Conservation (phyloP, 1,139 yeast genomes). For the Hyphopichia burtonii region DNA sequence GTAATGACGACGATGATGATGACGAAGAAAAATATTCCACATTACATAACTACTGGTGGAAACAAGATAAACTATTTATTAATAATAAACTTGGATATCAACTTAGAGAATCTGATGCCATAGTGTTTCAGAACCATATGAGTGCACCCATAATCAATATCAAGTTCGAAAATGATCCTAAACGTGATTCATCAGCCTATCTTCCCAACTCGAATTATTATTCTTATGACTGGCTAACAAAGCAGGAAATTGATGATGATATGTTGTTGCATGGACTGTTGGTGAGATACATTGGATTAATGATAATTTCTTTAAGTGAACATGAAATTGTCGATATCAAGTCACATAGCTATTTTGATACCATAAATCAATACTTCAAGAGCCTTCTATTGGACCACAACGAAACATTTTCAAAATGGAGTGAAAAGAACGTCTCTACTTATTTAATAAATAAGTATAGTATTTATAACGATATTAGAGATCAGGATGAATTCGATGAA, state of each 20-base stretch:
- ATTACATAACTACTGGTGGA: constrained; percentile 36
- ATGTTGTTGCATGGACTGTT: constrained; percentile 37
- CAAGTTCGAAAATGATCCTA: constrained; percentile 32
- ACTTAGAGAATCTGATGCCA: constrained; percentile 26
- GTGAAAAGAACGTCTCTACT: constrained; percentile 17
- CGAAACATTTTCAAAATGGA: constrained; percentile 20
- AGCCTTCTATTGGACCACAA: constrained; percentile 14
- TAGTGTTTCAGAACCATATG: constrained; percentile 34
- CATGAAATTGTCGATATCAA: constrained; percentile 41
- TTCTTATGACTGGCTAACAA: constrained; percentile 33
- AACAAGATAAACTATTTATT: constrained; percentile 32
- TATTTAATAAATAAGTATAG: constrained; percentile 20
- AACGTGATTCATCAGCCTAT: constrained; percentile 27
- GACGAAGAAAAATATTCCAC: constrained; percentile 27
- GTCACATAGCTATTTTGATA: constrained; percentile 21
- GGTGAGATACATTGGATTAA: constrained; percentile 37
- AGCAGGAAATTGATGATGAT: constrained; percentile 27
- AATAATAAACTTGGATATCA: constrained; percentile 31
- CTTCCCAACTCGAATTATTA: constrained; percentile 40
- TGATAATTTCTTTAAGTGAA: constrained; percentile 38
- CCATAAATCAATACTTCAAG: constrained; percentile 17
- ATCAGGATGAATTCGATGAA: constrained; percentile 8
- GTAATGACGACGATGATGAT: constrained; percentile 8
- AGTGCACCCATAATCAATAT: constrained; percentile 35
- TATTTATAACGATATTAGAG: constrained; percentile 21